Conservation (phyloP, 495 filamentous ascomycete species). For the Cercophora newfieldiana region DNA sequence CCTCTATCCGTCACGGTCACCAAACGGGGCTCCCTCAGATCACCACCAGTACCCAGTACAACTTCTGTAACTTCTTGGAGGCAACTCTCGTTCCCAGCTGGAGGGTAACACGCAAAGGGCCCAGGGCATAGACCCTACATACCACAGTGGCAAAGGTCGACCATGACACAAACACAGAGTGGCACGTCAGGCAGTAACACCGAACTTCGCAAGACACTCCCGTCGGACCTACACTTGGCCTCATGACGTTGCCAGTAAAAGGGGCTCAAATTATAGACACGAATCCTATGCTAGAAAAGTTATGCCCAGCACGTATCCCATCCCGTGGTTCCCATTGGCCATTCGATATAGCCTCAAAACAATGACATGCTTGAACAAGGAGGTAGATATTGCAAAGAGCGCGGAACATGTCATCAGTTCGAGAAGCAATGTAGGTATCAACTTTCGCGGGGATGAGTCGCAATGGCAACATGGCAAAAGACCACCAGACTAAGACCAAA, state of each 20-base stretch:
- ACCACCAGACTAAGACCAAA: neutral
- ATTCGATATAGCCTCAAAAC: neutral
- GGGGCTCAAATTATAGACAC: neutral
- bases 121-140: neutral
- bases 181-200: too few relatives aligned
- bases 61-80: neutral
- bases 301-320: neutral
- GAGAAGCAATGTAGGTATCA: neutral
- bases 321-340: neutral
- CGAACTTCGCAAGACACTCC: neutral
- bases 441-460: neutral
- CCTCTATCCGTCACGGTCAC: too few relatives aligned
- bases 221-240: neutral
- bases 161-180: neutral
- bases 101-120: neutral
- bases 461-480: neutral
- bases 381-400: too few relatives aligned
- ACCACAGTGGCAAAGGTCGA: neutral
- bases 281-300: neutral
- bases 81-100: neutral
- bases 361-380: neutral
- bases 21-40: neutral
- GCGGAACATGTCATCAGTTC: neutral
- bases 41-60: too few relatives aligned
- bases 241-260: neutral